phyloP scores from a whole-genome alignment of 1,284 basidiomycete genomes.

The Thecaphora thlaspeos region DNA sequence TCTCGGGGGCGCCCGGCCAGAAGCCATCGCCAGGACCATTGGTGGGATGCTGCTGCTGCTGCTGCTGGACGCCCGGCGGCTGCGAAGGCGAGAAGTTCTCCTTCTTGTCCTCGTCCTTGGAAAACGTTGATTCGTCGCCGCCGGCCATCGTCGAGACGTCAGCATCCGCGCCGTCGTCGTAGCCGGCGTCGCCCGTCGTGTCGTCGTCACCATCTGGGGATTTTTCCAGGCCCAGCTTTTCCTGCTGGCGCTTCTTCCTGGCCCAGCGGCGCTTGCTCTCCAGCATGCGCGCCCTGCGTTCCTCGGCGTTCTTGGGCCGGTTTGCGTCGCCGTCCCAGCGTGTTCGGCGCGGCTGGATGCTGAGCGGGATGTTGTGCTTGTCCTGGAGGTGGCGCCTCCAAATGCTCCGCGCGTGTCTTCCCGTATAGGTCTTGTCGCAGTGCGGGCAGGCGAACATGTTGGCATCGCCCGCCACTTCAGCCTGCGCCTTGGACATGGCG shows the following conservation, averaged over 20 bases:
- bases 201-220: slow-evolving; percentile 26
- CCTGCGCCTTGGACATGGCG: slow-evolving; percentile 46
- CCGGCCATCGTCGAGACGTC: slow-evolving; percentile 20
- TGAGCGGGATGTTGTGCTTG: slow-evolving; percentile 63
- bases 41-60: too few relatives aligned
- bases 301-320: slow-evolving; percentile 61
- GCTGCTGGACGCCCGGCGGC: too few relatives aligned
- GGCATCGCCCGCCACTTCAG: slow-evolving; percentile 28
- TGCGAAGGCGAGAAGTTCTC: too few relatives aligned
- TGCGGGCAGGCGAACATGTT: slow-evolving; percentile 59
- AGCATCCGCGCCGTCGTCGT: slow-evolving; percentile 21
- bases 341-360: slow-evolving; percentile 62
- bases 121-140: too few relatives aligned
- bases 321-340: slow-evolving; percentile 64
- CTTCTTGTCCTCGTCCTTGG: too few relatives aligned
- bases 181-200: slow-evolving; percentile 8
- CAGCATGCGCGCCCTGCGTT: slow-evolving; percentile 61
- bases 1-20: neutral
- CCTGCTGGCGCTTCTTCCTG: slow-evolving; percentile 59
- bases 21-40: too few relatives aligned
- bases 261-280: slow-evolving; percentile 63
- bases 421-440: slow-evolving; percentile 62
- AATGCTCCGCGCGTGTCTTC: slow-evolving; percentile 64
- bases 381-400: slow-evolving; percentile 64
- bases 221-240: slow-evolving; percentile 24